Conservation (phyloP, 805 yeast species). For the Ogataea saltuana region DNA sequence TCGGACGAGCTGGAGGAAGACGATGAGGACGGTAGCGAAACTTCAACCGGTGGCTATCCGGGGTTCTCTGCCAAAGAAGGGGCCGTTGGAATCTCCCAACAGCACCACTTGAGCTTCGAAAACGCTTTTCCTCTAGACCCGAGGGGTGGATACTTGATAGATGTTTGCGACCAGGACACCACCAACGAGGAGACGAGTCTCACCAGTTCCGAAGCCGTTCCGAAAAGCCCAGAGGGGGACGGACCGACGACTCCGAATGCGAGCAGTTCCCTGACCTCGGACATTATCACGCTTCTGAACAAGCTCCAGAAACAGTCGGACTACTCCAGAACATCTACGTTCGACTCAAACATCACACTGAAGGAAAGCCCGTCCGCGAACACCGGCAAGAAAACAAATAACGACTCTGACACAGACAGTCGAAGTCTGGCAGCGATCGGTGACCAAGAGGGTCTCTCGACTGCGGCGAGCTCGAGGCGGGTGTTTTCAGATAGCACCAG, state of each 20-base stretch:
- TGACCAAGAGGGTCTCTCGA: no score
- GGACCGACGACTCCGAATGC: not conserved
- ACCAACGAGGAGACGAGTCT: constrained; percentile 17
- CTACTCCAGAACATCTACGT: constrained; percentile 17
- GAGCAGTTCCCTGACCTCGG: constrained; percentile 13
- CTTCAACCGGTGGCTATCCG: no score
- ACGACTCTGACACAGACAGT: no score
- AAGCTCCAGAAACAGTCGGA: constrained; percentile 4
- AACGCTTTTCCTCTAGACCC: not conserved
- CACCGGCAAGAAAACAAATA: no score
- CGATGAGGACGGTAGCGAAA: constrained; percentile 5
- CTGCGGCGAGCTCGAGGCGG: not conserved
- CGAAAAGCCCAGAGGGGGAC: not conserved
- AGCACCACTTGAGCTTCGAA: no score
- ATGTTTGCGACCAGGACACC: constrained; percentile 23
- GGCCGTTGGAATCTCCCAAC: no score
- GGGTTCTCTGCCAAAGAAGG: no score
- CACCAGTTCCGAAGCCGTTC: not conserved
- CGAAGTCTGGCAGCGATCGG: no score
- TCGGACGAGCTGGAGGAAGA: constrained; percentile 17
- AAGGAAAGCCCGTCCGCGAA: constrained; percentile 11
- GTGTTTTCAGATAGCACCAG: constrained; percentile 1
- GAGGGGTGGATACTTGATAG: constrained; percentile 4
- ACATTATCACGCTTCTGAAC: constrained; percentile 8
- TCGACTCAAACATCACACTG: constrained; percentile 18